Conservation (phyloP, 169 alveolate genomes). For the Babesia bigemina region DNA sequence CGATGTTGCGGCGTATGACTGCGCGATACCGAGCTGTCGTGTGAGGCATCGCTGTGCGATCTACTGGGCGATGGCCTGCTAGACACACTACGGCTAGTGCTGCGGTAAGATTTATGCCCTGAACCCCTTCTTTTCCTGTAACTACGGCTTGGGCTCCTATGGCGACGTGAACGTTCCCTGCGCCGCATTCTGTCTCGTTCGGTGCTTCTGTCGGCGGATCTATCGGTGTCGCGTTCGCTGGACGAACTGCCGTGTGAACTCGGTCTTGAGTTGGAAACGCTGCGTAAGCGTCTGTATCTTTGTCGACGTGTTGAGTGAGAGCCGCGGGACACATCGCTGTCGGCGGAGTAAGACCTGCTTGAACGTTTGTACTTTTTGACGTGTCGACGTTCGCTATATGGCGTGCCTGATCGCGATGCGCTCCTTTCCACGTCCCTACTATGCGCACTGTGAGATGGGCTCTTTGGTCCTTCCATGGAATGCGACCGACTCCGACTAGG, state of each 20-base stretch:
- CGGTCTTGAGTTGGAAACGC: background rate
- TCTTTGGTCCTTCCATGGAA: slow-evolving; percentile 1
- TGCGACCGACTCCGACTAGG: background rate
- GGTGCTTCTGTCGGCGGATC: background rate
- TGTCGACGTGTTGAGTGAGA: background rate
- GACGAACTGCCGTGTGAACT: background rate
- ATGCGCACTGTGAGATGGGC: background rate
- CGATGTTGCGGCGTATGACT: background rate
- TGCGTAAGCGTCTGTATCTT: slow-evolving; percentile 11
- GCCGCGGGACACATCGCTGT: background rate
- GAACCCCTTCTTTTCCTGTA: background rate
- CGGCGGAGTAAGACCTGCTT: slow-evolving; percentile 12
- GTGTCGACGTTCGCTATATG: background rate
- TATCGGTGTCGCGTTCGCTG: background rate
- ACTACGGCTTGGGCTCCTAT: background rate
- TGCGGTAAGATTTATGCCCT: background rate
- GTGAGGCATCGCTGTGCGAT: background rate
- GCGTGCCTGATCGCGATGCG: background rate
- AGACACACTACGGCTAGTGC: slow-evolving; percentile 11
- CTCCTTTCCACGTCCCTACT: background rate
- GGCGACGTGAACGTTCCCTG: background rate
- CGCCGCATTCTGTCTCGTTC: background rate
- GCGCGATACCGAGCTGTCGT: background rate
- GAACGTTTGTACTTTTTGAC: background rate
- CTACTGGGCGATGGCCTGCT: background rate